Evolutionary conservation across 2,329 filamentous ascomycete genomes (phyloP), one percentile per base, ranked within the genome.

Genomic region (Arachnopeziza araneosa): DNA sequence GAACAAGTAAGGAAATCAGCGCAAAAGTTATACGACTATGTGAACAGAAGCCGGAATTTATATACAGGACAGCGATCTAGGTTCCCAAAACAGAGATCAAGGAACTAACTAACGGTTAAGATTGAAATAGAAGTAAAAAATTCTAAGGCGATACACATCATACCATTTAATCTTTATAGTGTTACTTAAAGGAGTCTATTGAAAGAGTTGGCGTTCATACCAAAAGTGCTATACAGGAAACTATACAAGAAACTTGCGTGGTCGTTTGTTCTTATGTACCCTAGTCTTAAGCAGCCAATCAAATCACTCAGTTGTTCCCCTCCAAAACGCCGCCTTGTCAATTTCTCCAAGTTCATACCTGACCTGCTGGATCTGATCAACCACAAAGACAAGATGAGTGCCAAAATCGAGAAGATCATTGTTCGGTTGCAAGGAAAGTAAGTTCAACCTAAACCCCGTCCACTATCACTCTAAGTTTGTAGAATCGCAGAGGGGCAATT

Each of bases 401-500:
- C 79, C 57, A 86, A 85, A 68, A 88, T 90, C 59, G 84, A 88
- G 63, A 89, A 89, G 76, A 88, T 87, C 52, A 85, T 90, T 68
- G 83, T 84, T 63, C 82, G 87, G 58, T 87, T 97, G 74, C 90
- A 93, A 77, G 81, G 89, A 76, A 93, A 86, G 87, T 89, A 78
- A 64, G 70, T 56, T n/a, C 24, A 51, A 26, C 22, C 22, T 54
- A 44, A 24, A 50, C 57, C 26, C 19, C 52, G 50, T 55, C 50
- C 52, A 53, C 50, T 48, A 44, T 1, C 48, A 19, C n/a, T 12
- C 44, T 62, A 54, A 60, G 36, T 60, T 52, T 36, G 24, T 69
- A 90, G 91, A 76, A 96, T 96, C 75, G 81, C 85, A 67, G 91
- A 96, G 75, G 93, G 93, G 71, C 88, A 95, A 74, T 97, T 86